Evolutionary conservation across 176 grass and related monocot genomes (phyloP), one percentile per base, ranked within the genome.

Genomic region (Thinopyrum elongatum): DNA sequence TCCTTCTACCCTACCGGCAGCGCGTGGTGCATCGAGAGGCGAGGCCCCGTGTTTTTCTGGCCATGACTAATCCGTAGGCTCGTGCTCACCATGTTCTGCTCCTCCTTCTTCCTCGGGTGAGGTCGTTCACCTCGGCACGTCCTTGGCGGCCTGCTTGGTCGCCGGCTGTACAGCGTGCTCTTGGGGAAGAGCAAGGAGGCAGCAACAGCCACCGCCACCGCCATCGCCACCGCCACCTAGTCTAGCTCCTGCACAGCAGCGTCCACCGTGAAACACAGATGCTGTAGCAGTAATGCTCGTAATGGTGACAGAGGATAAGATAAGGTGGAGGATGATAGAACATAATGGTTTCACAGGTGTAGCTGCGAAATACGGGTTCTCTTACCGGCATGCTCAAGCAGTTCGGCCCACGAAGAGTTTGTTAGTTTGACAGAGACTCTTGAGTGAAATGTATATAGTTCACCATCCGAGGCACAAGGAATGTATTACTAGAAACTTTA

Each of bases 21-120:
- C n/a, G 57, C 85, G 7, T 95, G 93, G 93, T 92, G 90, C 49
- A 80, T 95, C 38, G 93, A 89, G 70, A 88, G 66, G 80, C 88
- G 90, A 44, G 93, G 90, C 0, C 86, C 90, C 1, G 90, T 92
- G 41, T 92, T 95, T n/a, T n/a, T 82, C 44, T 88, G 42, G 85
- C 90, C 70, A 92, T 92, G 26, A 92, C 83, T 78, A 87, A 89
- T 31, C 93, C 90, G 73, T 95, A 29, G 62, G 13, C 67, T 95
- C 10, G 49, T 95, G 11, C 55, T 95, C 76, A 92, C 93, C 13
- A 53, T 86, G 25, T 87, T 92, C 4, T 47, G 85, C 34, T 92
- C 90, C 22, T 86, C 88, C n/a, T 82, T 90, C 35, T 88, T 93
- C 63, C 72, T 92, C 12, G 86, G n/a, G 86, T 0, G 88, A 92